Base-by-base conservation (phyloP, 129 eudicot genomes). In the Silybum marianum region DNA sequence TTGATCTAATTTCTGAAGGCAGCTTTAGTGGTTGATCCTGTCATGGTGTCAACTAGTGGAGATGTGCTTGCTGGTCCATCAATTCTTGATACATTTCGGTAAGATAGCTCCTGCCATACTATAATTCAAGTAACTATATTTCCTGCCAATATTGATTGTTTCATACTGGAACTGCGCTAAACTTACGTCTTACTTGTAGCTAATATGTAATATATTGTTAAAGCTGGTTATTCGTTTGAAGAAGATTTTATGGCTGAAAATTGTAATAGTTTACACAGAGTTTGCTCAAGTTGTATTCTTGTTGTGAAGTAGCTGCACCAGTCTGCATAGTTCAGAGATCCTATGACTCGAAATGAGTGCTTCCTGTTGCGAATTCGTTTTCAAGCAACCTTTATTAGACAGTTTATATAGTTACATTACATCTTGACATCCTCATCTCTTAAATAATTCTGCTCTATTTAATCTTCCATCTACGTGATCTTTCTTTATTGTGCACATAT, bases 21-120 rank as follows among this genome's bases (percentile, higher is more conserved):
- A 95, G 99, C 95, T 88, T 73, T 95, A 78, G 97, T 95, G 79
- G 97, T 95, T 73, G 99, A 95, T 87, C 99, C 99, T 79, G 99
- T 95, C 67, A 92, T 95, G 99, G 93, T 95, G 76, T 92, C 99
- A 82, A 95, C 98, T 26, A 95, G 97, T 69, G 99, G 98, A 66
- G 92, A 95, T 83, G 89, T 88, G 82, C 86, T 95, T 79, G 94
- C 97, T 71, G 98, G 95, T 79, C 88, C 97, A 46, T 86, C 90
- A 25, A 80, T 92, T 48, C 89, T 92, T 62, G 86, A 83, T 76
- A 78, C 79, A 12, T 87, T 92, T 36, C 85, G 91, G 99, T 95
- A 88, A 80, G 73, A 67, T 44, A 28, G 71, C 77, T 36, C 69
- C 36, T 74, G 13, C 21, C 14, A 44, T 73, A 73, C 19, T 73